Conservation (phyloP, 2,329 filamentous ascomycete genomes). For the Ceratocystis lukuohia region DNA sequence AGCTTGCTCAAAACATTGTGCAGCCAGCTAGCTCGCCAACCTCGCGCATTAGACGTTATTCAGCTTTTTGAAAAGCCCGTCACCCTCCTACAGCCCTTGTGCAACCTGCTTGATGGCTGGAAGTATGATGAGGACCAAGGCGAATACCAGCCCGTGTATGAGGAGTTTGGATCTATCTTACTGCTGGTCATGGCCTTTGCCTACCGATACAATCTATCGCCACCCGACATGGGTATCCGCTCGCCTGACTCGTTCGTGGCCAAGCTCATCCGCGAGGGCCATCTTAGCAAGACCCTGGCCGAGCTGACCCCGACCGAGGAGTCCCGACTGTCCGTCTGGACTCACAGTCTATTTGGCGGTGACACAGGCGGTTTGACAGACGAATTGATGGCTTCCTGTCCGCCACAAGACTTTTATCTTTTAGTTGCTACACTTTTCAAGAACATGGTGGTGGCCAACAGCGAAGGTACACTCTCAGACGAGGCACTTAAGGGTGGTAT, state of each 20-base stretch:
- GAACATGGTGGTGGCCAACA: slow-evolving; percentile 58
- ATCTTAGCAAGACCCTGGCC: slow-evolving; percentile 42
- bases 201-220: slow-evolving; percentile 57
- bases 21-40: slow-evolving; percentile 57
- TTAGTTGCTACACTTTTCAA: slow-evolving; percentile 65
- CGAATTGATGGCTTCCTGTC: slow-evolving; percentile 68
- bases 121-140: slow-evolving; percentile 69
- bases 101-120: slow-evolving; percentile 65
- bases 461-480: slow-evolving; percentile 50
- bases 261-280: slow-evolving; percentile 48
- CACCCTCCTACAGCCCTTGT: slow-evolving; percentile 59
- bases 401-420: slow-evolving; percentile 70
- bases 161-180: slow-evolving; percentile 69
- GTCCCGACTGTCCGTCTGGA: slow-evolving; percentile 58
- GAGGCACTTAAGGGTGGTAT: slow-evolving; percentile 61
- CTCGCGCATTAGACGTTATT: slow-evolving; percentile 59
- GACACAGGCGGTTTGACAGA: slow-evolving; percentile 63
- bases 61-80: slow-evolving; percentile 60
- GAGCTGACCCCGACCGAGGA: slow-evolving; percentile 52
- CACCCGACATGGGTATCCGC: slow-evolving; percentile 49
- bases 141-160: slow-evolving; percentile 74
- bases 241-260: slow-evolving; percentile 53
- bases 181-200: slow-evolving; percentile 60
- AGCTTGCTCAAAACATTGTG: slow-evolving; percentile 68
- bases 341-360: slow-evolving; percentile 61